Conservation (phyloP, 805 yeast genomes). For the Saturnispora zaruensis region DNA sequence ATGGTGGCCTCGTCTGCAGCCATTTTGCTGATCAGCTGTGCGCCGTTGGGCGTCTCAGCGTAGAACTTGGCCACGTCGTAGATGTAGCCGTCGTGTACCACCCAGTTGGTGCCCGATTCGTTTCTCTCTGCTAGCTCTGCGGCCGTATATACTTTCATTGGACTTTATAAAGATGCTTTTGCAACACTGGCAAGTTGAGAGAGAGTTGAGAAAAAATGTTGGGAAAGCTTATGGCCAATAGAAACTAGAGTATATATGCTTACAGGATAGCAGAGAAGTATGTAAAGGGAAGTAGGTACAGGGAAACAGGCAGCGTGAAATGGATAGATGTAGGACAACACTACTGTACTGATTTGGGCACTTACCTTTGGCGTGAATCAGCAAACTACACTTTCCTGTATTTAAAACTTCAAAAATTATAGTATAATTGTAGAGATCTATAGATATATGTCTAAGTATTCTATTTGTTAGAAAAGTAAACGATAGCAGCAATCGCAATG, state of each 20-base stretch:
- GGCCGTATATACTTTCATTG: slow-evolving; percentile 26
- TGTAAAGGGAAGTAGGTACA: neutral
- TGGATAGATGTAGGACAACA: no score
- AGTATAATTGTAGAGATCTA: neutral
- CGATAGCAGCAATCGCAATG: slow-evolving; percentile 34
- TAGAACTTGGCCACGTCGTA: slow-evolving; percentile 66
- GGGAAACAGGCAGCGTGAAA: neutral
- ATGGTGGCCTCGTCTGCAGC: neutral
- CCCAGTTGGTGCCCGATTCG: slow-evolving; percentile 70
- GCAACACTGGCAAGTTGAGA: neutral
- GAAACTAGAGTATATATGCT: neutral
- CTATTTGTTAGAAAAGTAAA: slow-evolving; percentile 29
- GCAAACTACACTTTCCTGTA: no score
- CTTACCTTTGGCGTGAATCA: no score
- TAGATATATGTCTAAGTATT: neutral
- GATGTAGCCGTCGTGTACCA: slow-evolving; percentile 73
- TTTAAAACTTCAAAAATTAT: no score
- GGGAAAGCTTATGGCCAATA: slow-evolving; percentile 1
- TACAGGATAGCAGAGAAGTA: neutral
- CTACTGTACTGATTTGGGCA: no score
- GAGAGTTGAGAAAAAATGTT: neutral
- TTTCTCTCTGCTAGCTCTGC: slow-evolving; percentile 69
- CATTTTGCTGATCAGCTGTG: slow-evolving; percentile 43
- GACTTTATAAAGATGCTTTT: neutral
- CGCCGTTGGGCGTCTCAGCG: slow-evolving; percentile 70